These are phyloP conservation scores for Linum lewisii DNA, from an alignment of 345 rosid genomes.

Conservation along the genomic window DNA sequence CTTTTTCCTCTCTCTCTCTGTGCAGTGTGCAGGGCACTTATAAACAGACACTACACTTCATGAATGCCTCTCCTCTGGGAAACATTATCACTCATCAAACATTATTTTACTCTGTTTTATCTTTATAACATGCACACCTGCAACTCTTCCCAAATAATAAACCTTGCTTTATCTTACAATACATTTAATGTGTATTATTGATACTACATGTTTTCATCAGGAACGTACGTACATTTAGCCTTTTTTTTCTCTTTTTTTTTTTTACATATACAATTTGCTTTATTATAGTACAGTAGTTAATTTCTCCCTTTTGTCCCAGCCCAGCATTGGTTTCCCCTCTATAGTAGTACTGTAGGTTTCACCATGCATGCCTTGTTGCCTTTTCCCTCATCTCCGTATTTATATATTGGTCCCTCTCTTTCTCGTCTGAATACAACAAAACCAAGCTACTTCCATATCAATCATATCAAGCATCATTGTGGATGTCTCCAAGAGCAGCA, in stretches of 20 bases:
- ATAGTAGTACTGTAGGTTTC: background rate
- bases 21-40: constrained; percentile 15
- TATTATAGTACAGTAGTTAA: too few species aligned
- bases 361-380: too few species aligned
- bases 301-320: constrained; percentile 17
- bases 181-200: too few species aligned
- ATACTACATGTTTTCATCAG: too few species aligned
- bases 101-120: background rate
- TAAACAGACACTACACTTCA: constrained; percentile 20
- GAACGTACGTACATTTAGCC: background rate
- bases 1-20: constrained; percentile 13
- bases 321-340: too few species aligned
- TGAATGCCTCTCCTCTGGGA: constrained; percentile 35
- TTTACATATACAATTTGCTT: too few species aligned
- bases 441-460: background rate
- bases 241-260: constrained; percentile 1
- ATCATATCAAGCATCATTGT: background rate
- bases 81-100: constrained; percentile 41
- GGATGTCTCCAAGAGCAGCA: background rate
- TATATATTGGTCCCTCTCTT: background rate
- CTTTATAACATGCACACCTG: background rate
- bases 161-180: too few species aligned
- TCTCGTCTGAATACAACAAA: background rate
- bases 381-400: constrained; percentile 17
- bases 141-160: background rate